Evolutionary conservation across 768 basidiomycete genomes (phyloP), one percentile per base, ranked within the genome.

Genomic region (Boletus eberwhitei): DNA sequence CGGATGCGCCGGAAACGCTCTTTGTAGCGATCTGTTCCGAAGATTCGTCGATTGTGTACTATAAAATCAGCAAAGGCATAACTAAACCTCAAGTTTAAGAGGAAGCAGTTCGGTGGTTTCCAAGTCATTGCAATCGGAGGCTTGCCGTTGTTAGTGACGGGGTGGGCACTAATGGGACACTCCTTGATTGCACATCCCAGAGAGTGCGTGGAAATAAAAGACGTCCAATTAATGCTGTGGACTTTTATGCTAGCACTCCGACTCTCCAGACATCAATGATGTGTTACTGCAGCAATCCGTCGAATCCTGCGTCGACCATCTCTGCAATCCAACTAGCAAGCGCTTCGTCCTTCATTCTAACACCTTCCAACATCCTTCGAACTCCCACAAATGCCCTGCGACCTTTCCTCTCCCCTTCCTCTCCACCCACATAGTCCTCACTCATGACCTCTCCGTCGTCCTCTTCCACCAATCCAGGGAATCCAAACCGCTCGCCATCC

Each of bases 401-500:
- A 14, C 91, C 92, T 45, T 79, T 79, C 54, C 81, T 73, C 64
- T 88, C 86, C 9, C 88, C 88, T 65, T 92, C 88, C 49, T 67
- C 73, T 55, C 86, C 87, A 34, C 72, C 74, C 13, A 59, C 59
- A 43, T 70, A 70, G 40, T 66, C 61, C 32, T 71, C 69, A 12
- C 41, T 52, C 19, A 65, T 53, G n/a, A 83, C 81, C 51, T 79
- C 78, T 17, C 87, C 90, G n/a, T 84, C 87, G n/a, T 80, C 78
- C 21, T 88, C 90, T 57, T 91, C 88, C 36, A 90, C 74, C 21
- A 90, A 50, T 0, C 88, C 92, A 6, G 94, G 94, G 69, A 96
- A 91, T 0, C 93, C 93, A 69, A 94, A 96, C 59, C 90, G 88
- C 54, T 95, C 91, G 21, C 81, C 87, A 64, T 90, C 87, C 3